These are phyloP conservation scores for Hura crepitans DNA, from an alignment of 441 rosid species.

Conservation along the genomic window DNA sequence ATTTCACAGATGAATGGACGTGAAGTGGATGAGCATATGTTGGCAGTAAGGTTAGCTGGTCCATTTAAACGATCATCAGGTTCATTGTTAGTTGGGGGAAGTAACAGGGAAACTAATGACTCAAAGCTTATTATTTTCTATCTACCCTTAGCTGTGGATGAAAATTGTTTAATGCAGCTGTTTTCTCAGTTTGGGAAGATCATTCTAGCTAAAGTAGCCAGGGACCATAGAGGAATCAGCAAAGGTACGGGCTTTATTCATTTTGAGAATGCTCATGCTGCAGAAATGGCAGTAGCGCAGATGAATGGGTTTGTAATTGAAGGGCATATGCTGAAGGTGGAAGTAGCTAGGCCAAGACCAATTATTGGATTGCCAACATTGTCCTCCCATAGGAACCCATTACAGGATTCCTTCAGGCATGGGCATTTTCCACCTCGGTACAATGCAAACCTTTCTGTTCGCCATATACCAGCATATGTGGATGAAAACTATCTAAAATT, in stretches of 20 bases:
- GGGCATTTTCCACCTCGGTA: background rate
- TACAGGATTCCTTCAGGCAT: too few species aligned
- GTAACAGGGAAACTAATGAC: background rate
- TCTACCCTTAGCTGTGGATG: slow-evolving; percentile 4
- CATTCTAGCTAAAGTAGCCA: background rate
- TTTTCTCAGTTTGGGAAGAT: slow-evolving; percentile 7
- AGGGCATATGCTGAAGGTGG: slow-evolving; percentile 4
- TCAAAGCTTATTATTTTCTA: background rate
- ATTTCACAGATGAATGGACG: background rate
- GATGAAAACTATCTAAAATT: slow-evolving; percentile 1
- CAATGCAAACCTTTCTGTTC: background rate
- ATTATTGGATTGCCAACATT: background rate
- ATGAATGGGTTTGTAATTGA: background rate
- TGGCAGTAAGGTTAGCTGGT: slow-evolving; percentile 5
- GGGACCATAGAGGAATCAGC: slow-evolving; percentile 4
- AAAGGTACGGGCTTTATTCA: slow-evolving; percentile 8
- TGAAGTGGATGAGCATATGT: slow-evolving; percentile 8
- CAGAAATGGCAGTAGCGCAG: background rate
- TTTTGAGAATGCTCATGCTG: background rate
- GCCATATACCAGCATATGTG: background rate
- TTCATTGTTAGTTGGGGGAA: background rate
- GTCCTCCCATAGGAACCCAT: background rate
- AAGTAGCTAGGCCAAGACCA: background rate
- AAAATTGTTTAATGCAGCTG: background rate
- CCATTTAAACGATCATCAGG: background rate